Evolutionary conservation across 352 stramenopile genomes (phyloP).

Genomic region (Phytophthora fragariaefolia): DNA sequence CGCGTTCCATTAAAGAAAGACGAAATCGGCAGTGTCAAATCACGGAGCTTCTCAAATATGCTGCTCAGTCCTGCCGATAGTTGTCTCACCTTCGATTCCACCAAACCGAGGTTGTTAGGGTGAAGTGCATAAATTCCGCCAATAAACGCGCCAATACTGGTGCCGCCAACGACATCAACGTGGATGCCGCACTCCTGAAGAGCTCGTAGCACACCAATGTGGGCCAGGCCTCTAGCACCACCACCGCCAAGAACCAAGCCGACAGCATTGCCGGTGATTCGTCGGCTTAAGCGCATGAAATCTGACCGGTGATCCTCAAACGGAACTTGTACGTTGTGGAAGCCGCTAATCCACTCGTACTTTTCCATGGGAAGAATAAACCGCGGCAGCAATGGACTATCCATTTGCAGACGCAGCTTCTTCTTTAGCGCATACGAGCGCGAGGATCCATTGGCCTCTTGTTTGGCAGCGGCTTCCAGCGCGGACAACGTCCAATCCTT

Average conservation of each 20-base stretch:
- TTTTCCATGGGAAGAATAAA: conserved; percentile 85
- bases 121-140: conserved; percentile 82
- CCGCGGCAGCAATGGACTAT: conserved; percentile 65
- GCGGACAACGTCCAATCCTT: conserved; percentile 77
- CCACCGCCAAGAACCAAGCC: conserved; percentile 95
- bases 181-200: conserved; percentile 93
- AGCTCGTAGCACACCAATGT: conserved; percentile 94
- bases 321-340: conserved; percentile 85
- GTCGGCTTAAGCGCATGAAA: conserved; percentile 88
- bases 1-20: conserved; percentile 89
- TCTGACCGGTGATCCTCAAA: conserved; percentile 79
- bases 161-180: conserved; percentile 95
- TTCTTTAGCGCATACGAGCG: conserved; percentile 63
- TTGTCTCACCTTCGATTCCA: conserved; percentile 60
- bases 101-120: conserved; percentile 67
- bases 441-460: conserved; percentile 55
- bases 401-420: conserved; percentile 60
- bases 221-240: conserved; percentile 92
- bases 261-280: conserved; percentile 92
- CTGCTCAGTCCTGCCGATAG: conserved; percentile 75
- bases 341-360: conserved; percentile 87
- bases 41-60: conserved; percentile 75
- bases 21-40: conserved; percentile 90
- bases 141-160: conserved; percentile 90
- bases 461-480: conserved; percentile 51